phyloP scores from a whole-genome alignment of 2,329 filamentous ascomycete genomes.

The Penicillium italicum region DNA sequence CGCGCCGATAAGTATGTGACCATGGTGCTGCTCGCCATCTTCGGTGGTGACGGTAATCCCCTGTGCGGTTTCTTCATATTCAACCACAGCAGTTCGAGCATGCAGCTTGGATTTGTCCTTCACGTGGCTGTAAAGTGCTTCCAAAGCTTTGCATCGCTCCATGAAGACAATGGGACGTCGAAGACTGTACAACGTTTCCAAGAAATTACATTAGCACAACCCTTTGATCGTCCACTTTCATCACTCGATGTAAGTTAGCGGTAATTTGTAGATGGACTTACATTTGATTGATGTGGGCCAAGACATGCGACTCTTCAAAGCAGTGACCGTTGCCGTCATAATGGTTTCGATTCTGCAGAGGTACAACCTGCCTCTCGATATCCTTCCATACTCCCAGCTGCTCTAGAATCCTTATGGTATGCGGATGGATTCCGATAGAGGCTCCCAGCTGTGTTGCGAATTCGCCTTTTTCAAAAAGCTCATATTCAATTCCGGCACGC shows the following conservation, averaged over 20 bases:
- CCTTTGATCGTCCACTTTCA: background rate
- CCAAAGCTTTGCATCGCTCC: constrained; percentile 18
- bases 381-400: constrained; percentile 12
- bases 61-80: constrained; percentile 10
- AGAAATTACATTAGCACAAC: background rate
- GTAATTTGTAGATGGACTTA: background rate
- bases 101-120: constrained; percentile 11
- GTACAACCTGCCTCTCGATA: constrained; percentile 9
- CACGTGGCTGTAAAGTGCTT: constrained; percentile 18
- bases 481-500: constrained; percentile 12
- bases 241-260: background rate
- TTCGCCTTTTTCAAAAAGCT: constrained; percentile 14
- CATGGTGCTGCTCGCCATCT: constrained; percentile 32
- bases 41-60: constrained; percentile 30
- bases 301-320: constrained; percentile 7
- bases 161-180: constrained; percentile 18
- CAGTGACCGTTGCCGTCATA: constrained; percentile 7
- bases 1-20: constrained; percentile 38
- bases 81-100: constrained; percentile 2
- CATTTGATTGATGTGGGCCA: constrained; percentile 6
- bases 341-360: constrained; percentile 6
- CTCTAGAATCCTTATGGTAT: constrained; percentile 10
- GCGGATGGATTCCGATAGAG: background rate
- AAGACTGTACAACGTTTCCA: background rate
- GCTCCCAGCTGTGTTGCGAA: constrained; percentile 9